Conservation (phyloP, 352 stramenopile species). For the Aphanomyces astaci region DNA sequence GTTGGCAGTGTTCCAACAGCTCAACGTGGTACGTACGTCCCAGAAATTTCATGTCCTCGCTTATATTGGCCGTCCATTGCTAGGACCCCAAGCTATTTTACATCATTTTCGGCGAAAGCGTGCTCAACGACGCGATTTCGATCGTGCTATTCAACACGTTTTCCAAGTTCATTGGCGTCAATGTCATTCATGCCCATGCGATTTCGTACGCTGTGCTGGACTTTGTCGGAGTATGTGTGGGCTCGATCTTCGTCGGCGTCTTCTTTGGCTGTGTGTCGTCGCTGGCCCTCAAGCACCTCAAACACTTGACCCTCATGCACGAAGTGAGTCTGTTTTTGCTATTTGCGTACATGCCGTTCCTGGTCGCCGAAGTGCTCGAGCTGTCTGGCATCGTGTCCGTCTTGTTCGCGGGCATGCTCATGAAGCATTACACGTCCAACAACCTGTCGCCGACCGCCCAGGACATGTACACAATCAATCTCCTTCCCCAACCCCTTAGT, state of each 20-base stretch:
- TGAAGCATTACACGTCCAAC: constrained; percentile 81
- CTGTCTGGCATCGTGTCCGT: constrained; percentile 91
- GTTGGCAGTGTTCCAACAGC: constrained; percentile 44
- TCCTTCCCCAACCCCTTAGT: too few species aligned
- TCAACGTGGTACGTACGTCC: constrained; percentile 9
- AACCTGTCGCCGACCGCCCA: constrained; percentile 64
- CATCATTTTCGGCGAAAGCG: constrained; percentile 60
- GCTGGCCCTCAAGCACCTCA: constrained; percentile 34
- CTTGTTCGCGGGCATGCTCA: constrained; percentile 87
- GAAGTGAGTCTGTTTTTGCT: constrained; percentile 32
- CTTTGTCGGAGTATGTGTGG: constrained; percentile 43
- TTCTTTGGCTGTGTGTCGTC: constrained; percentile 29
- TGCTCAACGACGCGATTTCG: constrained; percentile 63
- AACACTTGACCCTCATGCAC: constrained; percentile 34
- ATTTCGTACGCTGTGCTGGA: constrained; percentile 27
- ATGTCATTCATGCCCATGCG: constrained; percentile 20
- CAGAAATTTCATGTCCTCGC: too few species aligned
- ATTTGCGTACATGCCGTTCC: constrained; percentile 19
- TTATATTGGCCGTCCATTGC: too few species aligned
- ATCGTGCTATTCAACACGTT: constrained; percentile 58
- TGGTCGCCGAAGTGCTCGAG: constrained; percentile 61
- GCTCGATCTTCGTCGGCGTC: constrained; percentile 36
- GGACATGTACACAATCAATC: constrained; percentile 62
- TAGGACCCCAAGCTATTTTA: constrained; percentile 60
- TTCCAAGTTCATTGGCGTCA: constrained; percentile 36